Evolutionary conservation across 176 grass and related monocot species (phyloP), one percentile per base, ranked within the genome.

Genomic region (Chloris gayana): DNA sequence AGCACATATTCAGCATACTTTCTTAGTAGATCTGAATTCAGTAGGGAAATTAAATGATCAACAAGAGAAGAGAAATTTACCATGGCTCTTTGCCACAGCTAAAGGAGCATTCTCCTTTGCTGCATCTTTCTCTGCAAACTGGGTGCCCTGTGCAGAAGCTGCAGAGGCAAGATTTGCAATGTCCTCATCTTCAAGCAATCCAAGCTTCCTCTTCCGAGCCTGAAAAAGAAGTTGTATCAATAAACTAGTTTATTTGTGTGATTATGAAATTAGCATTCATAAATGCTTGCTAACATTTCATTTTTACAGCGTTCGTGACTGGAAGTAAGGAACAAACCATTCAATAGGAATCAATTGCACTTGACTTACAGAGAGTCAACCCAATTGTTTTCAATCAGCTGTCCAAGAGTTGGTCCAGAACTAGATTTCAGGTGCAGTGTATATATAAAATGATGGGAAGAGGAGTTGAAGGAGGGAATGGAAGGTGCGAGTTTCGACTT

Each of bases 161-260:
- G 53, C 9, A 51, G 84, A 89, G 18, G 69, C 85, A 72, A 93
- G 78, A 74, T 90, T 80, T 38, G 84, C 66, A 53, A 89, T 85
- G 54, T 89, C 91, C 75, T 92, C 87, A 44, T 88, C 87, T 45
- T 89, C 92, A 35, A 79, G 22, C 61, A 94, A 67, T 72, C 95
- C 92, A 8, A 93, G 77, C 72, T 98, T 98, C 74, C 92, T 89
- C 86, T 93, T 98, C 84, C 80, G 54, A 82, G 92, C 88, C 95
- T 98, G 78, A 74, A 73, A 65, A 27, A 61, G 25, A 37, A 67
- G 11, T 8, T 14, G 58, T 78, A 33, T 14, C 21, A 60, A 8
- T n/a, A 25, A 82, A 59, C 9, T 12, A 59, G 56, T 59, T 59
- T 29, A n/a, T n/a, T n/a, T n/a, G n/a, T 61, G 25, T 25, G 27